These are phyloP conservation scores for Zygoascus flipseniorum DNA, from an alignment of 805 yeast genomes.

Conservation along the genomic window DNA sequence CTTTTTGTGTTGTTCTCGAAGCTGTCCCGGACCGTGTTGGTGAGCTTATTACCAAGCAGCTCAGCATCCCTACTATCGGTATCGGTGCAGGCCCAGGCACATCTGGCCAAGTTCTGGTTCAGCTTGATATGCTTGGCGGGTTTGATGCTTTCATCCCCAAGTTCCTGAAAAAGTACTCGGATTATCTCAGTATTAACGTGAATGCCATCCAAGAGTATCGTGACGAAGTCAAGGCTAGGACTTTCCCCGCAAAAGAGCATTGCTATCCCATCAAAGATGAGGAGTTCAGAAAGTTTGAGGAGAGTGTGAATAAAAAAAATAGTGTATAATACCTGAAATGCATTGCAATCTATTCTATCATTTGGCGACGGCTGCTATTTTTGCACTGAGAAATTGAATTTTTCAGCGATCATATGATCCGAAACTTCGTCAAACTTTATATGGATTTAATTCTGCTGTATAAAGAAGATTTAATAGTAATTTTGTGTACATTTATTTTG, in stretches of 20 bases:
- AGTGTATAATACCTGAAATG: no score
- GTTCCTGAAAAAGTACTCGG: slow-evolving; percentile 65
- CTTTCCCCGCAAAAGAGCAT: slow-evolving; percentile 61
- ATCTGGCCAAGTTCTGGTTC: slow-evolving; percentile 85
- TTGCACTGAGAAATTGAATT: no score
- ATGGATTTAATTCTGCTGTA: no score
- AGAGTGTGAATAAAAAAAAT: slow-evolving; percentile 5
- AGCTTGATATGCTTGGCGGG: slow-evolving; percentile 70
- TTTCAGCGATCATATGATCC: no score
- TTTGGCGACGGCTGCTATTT: no score
- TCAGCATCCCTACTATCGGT: slow-evolving; percentile 79
- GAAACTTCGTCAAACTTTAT: no score
- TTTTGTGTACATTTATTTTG: no score
- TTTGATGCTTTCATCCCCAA: slow-evolving; percentile 49
- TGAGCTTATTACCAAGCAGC: slow-evolving; percentile 45
- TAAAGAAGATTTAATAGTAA: no score
- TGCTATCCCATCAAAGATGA: slow-evolving; percentile 64
- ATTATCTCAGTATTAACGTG: slow-evolving; percentile 42
- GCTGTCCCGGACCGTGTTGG: slow-evolving; percentile 79
- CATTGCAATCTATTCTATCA: no score
- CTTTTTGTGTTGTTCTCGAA: slow-evolving; percentile 66
- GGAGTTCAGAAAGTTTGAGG: slow-evolving; percentile 39
- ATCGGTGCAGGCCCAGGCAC: slow-evolving; percentile 87
- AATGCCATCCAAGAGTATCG: slow-evolving; percentile 47
- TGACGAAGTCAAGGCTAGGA: slow-evolving; percentile 44